Evolutionary conservation across 176 grass and related monocot species (phyloP).

Genomic region (Saccharum spontaneum): DNA sequence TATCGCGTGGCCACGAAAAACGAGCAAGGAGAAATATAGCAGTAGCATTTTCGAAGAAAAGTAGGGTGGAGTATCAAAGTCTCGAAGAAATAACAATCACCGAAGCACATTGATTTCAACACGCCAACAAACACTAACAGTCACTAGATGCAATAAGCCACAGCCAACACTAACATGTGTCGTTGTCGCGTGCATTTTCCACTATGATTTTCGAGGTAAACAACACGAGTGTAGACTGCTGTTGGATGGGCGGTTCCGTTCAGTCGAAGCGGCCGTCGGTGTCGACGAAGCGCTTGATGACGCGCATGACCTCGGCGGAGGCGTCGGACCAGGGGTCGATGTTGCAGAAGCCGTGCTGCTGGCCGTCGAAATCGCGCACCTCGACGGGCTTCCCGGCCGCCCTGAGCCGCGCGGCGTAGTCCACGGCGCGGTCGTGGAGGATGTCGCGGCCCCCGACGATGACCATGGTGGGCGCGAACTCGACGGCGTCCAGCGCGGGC

Average conservation of each 20-base stretch:
- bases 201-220: neutral
- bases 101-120: too few species aligned
- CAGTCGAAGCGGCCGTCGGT: slow-evolving; percentile 33
- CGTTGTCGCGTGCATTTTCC: too few species aligned
- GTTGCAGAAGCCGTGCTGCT: slow-evolving; percentile 96
- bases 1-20: too few species aligned
- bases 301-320: slow-evolving; percentile 62
- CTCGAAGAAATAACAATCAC: too few species aligned
- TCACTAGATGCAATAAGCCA: too few species aligned
- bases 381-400: slow-evolving; percentile 71
- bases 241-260: neutral
- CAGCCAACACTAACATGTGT: too few species aligned
- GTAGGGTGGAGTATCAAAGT: too few species aligned
- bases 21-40: too few species aligned
- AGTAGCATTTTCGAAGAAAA: too few species aligned
- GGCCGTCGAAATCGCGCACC: slow-evolving; percentile 57
- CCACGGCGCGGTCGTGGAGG: slow-evolving; percentile 70
- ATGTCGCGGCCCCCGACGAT: slow-evolving; percentile 71
- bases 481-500: slow-evolving; percentile 46
- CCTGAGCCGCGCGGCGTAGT: slow-evolving; percentile 60
- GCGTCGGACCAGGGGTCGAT: slow-evolving; percentile 64
- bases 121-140: too few species aligned
- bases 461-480: slow-evolving; percentile 61
- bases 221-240: neutral
- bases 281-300: slow-evolving; percentile 63